Evolutionary conservation across 2,329 filamentous ascomycete genomes (phyloP), one percentile per base, ranked within the genome.

Genomic region (Reticulascus tulasneorum): DNA sequence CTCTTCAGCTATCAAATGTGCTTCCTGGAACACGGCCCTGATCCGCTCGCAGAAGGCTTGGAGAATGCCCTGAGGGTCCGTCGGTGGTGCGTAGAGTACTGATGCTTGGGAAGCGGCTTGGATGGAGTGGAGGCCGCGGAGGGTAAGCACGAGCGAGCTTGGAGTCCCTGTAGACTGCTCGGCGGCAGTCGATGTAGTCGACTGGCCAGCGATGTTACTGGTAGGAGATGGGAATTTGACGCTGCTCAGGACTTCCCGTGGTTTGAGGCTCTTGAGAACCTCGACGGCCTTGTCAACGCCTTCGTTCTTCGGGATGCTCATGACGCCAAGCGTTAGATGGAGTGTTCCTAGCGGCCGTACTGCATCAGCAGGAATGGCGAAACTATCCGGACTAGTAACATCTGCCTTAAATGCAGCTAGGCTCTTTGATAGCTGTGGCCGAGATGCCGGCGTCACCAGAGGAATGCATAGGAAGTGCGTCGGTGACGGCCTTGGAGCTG

Each of bases 321-420:
- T 90, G 2, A 94, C 85, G 0, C 89, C 90, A 0, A 96, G 69
- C 0, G 90, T 96, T 4, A 89, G 66, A 60, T 97, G 91, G 30
- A 96, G 61, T 2, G 88, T 89, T 1, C 86, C 86, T 1, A 86
- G 62, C 0, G 88, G 88, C 19, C 89, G 71, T 33, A 95, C 65
- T 2, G 88, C 87, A 36, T 73, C 73, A 21, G 67, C 56, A 0
- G 85, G 84, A 9, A 91, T 63, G 6, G 67, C 66, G 41, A 64
- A 60, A 45, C 64, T 58, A 38, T 61, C 51, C 33, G 62, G 48
- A 38, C 56, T 60, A 2, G 66, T 68, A 22, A 83, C 71, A 44
- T 82, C 75, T 19, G 73, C 62, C 38, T 66, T 70, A 55, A 94
- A 90, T 7, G 67, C 53, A 6, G 69, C 61, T 5, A 94, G 59